These are phyloP conservation scores for Geotrichum bryndzae DNA, from an alignment of 1,139 yeast species.

Conservation along the genomic window DNA sequence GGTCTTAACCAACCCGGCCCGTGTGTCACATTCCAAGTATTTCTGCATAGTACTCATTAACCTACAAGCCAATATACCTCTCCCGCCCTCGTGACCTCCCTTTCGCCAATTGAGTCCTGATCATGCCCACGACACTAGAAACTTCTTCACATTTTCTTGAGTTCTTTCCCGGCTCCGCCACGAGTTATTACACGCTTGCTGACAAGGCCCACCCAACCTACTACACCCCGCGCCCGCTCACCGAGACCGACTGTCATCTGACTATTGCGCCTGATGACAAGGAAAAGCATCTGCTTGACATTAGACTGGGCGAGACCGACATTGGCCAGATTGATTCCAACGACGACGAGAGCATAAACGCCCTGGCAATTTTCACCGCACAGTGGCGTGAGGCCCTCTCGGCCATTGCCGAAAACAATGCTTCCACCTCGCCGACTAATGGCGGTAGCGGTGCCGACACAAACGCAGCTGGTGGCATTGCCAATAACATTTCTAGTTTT, in stretches of 20 bases:
- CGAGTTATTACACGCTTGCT: constrained; percentile 12
- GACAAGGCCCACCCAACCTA: constrained; percentile 8
- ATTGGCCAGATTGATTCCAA: constrained; percentile 14
- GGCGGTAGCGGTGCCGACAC: background rate
- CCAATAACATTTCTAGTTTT: background rate
- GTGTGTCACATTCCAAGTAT: too few relatives aligned
- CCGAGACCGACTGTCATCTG: constrained; percentile 1
- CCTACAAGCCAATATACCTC: background rate
- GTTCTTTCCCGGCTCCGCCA: constrained; percentile 6
- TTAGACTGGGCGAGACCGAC: constrained; percentile 3
- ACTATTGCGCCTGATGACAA: constrained; percentile 5
- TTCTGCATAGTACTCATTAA: background rate
- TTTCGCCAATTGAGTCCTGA: background rate
- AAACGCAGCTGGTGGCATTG: background rate
- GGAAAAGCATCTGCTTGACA: background rate
- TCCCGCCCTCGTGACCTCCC: too few relatives aligned
- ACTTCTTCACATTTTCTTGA: constrained; percentile 16
- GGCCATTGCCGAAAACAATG: background rate
- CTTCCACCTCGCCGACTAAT: background rate
- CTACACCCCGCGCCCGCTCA: constrained; percentile 7
- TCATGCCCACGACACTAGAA: constrained; percentile 4
- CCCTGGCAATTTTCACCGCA: constrained; percentile 9
- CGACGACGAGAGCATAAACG: background rate
- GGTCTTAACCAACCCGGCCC: background rate
- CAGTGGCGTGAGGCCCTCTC: constrained; percentile 19